Conservation (phyloP, 2,329 filamentous ascomycete species). For the Rhexocercosporidium sp. region DNA sequence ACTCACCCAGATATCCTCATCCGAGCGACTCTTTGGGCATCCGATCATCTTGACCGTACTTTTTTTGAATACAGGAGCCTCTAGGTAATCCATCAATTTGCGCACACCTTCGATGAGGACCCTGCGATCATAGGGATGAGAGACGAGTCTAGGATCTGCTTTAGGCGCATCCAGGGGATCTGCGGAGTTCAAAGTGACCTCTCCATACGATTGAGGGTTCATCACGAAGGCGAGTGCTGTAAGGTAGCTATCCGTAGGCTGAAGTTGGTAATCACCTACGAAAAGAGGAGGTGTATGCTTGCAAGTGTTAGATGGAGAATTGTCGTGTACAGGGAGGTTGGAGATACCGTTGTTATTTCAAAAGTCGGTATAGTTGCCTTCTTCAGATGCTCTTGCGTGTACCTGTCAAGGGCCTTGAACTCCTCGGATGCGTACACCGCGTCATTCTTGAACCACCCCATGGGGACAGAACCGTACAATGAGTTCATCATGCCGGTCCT, state of each 20-base stretch:
- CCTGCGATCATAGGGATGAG: conserved; percentile 58
- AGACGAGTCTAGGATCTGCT: conserved; percentile 66
- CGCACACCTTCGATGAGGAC: conserved; percentile 54
- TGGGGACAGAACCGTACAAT: conserved; percentile 46
- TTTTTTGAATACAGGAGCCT: conserved; percentile 51
- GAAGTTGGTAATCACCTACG: conserved; percentile 45
- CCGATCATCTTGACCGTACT: conserved; percentile 49
- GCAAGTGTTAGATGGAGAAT: neutral
- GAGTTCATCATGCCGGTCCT: conserved; percentile 49
- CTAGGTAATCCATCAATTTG: conserved; percentile 48
- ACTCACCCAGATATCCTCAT: conserved; percentile 54
- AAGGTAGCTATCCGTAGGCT: conserved; percentile 48
- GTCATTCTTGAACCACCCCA: conserved; percentile 53
- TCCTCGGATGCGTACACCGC: conserved; percentile 49
- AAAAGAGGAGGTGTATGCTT: conserved; percentile 37
- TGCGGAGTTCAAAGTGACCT: conserved; percentile 62
- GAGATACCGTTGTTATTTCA: conserved; percentile 57
- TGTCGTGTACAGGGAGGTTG: conserved; percentile 20
- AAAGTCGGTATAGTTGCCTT: conserved; percentile 60
- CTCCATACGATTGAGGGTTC: conserved; percentile 63
- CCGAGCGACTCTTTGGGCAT: conserved; percentile 52
- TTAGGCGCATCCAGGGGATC: conserved; percentile 68
- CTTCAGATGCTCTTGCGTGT: conserved; percentile 51
- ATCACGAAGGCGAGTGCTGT: conserved; percentile 54
- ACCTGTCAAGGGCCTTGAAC: conserved; percentile 53